phyloP scores from a whole-genome alignment of 2,329 filamentous ascomycete genomes.

The Trichoderma simmonsii region DNA sequence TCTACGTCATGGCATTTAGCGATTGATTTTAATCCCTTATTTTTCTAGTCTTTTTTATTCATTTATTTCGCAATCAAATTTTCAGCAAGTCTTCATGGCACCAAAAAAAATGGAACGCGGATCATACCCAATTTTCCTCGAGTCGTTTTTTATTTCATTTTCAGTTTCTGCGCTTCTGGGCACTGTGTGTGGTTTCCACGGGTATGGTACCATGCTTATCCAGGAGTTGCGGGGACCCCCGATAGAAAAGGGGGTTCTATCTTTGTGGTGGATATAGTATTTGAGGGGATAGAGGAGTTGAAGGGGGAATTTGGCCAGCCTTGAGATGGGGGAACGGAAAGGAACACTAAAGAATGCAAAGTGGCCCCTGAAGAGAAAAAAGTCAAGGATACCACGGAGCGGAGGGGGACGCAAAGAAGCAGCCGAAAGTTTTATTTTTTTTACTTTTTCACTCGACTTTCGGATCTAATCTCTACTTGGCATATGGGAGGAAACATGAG shows the following conservation, averaged over 20 bases:
- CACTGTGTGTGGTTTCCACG: constrained; percentile 16
- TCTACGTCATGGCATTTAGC: constrained; percentile 48
- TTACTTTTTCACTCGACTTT: neutral
- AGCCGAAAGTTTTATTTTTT: constrained; percentile 1
- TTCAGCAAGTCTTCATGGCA: constrained; percentile 39
- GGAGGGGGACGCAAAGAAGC: constrained; percentile 14
- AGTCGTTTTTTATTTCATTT: constrained; percentile 25
- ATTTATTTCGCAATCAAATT: constrained; percentile 30
- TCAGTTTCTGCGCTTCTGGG: constrained; percentile 24
- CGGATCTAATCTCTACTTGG: constrained; percentile 19
- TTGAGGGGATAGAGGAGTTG: constrained; percentile 29
- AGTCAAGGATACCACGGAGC: constrained; percentile 22
- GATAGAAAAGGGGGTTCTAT: constrained; percentile 23
- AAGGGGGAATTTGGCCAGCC: constrained; percentile 28
- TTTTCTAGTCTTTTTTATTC: constrained; percentile 26
- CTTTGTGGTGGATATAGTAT: constrained; percentile 25
- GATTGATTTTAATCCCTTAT: constrained; percentile 33
- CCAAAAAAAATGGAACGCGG: constrained; percentile 38
- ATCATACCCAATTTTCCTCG: constrained; percentile 36
- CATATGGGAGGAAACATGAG: constrained; percentile 18
- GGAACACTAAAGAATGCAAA: constrained; percentile 36
- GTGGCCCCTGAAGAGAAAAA: constrained; percentile 19
- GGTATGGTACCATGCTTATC: constrained; percentile 20
- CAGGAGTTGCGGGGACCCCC: constrained; percentile 21
- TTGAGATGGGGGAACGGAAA: constrained; percentile 22